A percentile compares a stretch with the other conserved stretches of the same genome.
These are phyloP conservation scores for Filosporella fistucella DNA, from an alignment of 495 filamentous ascomycete genomes.

Conservation along the genomic window DNA sequence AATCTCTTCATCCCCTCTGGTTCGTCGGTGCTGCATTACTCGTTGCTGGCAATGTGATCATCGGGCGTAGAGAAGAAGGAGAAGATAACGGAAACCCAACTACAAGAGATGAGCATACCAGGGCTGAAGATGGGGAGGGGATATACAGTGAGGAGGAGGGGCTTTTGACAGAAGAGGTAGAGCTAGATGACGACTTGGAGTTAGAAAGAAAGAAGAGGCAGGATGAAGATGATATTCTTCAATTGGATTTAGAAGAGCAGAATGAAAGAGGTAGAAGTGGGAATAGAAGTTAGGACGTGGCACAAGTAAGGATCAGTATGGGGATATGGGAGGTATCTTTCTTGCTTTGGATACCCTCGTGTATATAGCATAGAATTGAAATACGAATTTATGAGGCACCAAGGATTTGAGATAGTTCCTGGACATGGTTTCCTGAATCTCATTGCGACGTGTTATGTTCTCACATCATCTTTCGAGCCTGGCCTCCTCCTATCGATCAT, in stretches of 20 bases:
- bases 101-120: not conserved
- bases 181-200: slow-evolving; percentile 8
- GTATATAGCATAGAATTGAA: too few species aligned
- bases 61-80: slow-evolving; percentile 72
- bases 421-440: too few species aligned
- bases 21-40: slow-evolving; percentile 82
- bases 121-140: slow-evolving; percentile 1
- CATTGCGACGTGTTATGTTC: too few species aligned
- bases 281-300: too few species aligned
- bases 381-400: too few species aligned
- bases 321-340: too few species aligned
- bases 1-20: slow-evolving; percentile 74
- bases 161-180: slow-evolving; percentile 12
- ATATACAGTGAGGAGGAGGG: slow-evolving; percentile 5
- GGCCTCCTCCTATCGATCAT: too few species aligned
- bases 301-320: too few species aligned
- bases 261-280: too few species aligned
- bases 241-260: slow-evolving; percentile 12
- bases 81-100: slow-evolving; percentile 3
- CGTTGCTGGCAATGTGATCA: slow-evolving; percentile 85
- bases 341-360: too few species aligned
- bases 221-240: slow-evolving; percentile 19
- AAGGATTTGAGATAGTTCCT: too few species aligned
- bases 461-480: too few species aligned
- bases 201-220: not conserved